Base-by-base conservation (phyloP, 2,329 filamentous ascomycete genomes). In the Plectosphaerella cucumerina region DNA sequence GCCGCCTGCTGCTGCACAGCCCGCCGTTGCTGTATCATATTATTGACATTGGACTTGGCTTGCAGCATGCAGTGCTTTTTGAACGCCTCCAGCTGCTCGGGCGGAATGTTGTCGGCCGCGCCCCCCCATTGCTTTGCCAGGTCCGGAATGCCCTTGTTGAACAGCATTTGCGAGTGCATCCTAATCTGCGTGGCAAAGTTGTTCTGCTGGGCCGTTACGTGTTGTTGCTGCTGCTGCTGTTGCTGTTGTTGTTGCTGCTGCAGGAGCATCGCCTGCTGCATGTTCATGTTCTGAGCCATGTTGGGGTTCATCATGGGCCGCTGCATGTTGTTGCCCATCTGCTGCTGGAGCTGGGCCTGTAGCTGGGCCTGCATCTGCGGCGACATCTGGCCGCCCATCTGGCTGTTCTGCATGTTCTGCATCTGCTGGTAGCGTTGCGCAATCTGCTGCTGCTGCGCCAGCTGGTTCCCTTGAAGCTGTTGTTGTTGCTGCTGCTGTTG, bases 371-470 rank as follows among this genome's bases (percentile, higher is more conserved):
- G 66, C 62, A 71, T 67, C 48, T 72, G 68, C 4, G 68, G 64
- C 39, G 63, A 60, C 63, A 67, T 66, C 46, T 68, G 65, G 4
- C 62, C 58, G 17, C 53, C 52, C 51, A 64, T 52, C 47, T 64
- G 62, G 44, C 62, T 62, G 46, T 71, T 17, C 20, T 47, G 70
- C 65, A 75, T 67, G 34, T 68, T 69, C 53, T 67, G 71, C 35
- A 77, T 61, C 49, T 75, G 71, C 4, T 68, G 65, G 57, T 76
- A 74, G 48, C 74, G 71, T 37, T 73, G 70, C 2, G 70, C 68
- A 44, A 72, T 63, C 18, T 42, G 39, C 17, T 42, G 39, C 39
- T 42, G 39, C 39, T 42, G 39, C 33, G 56, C 60, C 70, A 67
- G 55, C 58, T 62, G 55, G 60, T 58, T 35, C 53, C 45, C 58